These are phyloP conservation scores for Avena atlantica DNA, from an alignment of 176 grass and related monocot genomes.

Conservation along the genomic window DNA sequence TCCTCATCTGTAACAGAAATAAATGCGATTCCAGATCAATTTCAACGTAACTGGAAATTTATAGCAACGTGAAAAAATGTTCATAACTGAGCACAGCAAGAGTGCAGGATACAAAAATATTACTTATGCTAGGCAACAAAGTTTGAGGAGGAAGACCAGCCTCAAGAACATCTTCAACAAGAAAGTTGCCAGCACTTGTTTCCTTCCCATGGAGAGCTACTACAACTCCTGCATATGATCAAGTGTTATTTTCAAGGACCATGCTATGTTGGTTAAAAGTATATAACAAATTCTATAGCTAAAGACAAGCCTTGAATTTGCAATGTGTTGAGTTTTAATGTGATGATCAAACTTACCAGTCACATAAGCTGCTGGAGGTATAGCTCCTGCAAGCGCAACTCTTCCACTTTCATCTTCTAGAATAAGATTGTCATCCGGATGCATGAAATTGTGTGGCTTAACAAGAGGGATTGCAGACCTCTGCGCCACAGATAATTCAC, in stretches of 20 bases:
- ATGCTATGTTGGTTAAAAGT: background rate
- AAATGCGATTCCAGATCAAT: slow-evolving; percentile 35
- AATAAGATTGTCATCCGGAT: slow-evolving; percentile 95
- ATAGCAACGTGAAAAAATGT: slow-evolving; percentile 1
- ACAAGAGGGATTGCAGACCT: slow-evolving; percentile 89
- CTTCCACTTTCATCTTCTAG: slow-evolving; percentile 99
- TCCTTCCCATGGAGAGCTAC: slow-evolving; percentile 89
- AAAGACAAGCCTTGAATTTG: background rate
- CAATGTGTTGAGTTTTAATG: background rate
- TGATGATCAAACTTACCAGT: slow-evolving; percentile 56
- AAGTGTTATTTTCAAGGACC: background rate
- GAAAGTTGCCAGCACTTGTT: slow-evolving; percentile 90
- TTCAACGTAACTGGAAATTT: background rate
- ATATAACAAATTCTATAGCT: background rate
- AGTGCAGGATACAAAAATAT: slow-evolving; percentile 28
- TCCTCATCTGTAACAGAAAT: slow-evolving; percentile 76
- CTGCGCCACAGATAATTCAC: slow-evolving; percentile 53
- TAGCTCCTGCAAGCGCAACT: slow-evolving; percentile 81
- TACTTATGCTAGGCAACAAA: slow-evolving; percentile 64
- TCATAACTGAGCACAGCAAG: background rate
- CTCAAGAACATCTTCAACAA: slow-evolving; percentile 91
- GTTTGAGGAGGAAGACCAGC: slow-evolving; percentile 86
- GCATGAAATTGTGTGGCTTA: slow-evolving; percentile 96
- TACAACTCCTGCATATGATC: slow-evolving; percentile 66
- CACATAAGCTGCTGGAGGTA: slow-evolving; percentile 72